phyloP scores from a whole-genome alignment of 73 alveolate species.

The Tetrahymena borealis region DNA sequence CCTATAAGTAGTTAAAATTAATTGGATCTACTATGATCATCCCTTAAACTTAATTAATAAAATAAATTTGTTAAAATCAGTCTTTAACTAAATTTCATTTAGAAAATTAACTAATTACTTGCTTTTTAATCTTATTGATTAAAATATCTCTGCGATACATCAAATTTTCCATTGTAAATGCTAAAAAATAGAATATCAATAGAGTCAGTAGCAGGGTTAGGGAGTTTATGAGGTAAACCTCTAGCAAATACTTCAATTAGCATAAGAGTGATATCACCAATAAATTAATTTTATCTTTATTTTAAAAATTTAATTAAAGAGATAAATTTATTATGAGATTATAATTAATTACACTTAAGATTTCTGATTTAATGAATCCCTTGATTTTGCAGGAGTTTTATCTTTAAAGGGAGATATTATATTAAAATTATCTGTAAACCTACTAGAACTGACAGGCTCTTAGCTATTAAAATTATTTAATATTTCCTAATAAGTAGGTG shows the following conservation, averaged over 20 bases:
- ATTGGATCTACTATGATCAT: slow-evolving; percentile 5
- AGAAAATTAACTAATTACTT: neutral
- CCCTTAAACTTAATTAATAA: neutral
- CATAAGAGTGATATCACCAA: neutral
- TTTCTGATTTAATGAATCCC: neutral
- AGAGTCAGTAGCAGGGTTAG: neutral
- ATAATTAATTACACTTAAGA: neutral
- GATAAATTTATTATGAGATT: neutral
- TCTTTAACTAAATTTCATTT: neutral
- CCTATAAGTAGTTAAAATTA: neutral
- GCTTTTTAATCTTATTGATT: neutral
- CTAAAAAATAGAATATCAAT: neutral
- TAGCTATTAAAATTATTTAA: neutral
- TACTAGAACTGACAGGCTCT: neutral
- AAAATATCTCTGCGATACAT: neutral
- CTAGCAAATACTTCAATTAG: neutral
- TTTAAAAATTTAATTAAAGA: neutral
- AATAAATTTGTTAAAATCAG: neutral
- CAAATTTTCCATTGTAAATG: neutral
- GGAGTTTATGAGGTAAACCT: neutral
- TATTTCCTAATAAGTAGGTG: slow-evolving; percentile 8
- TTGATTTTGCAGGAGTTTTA: neutral
- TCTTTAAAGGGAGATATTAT: neutral
- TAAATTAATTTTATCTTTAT: neutral
- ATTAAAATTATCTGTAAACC: neutral